Evolutionary conservation across 495 filamentous ascomycete genomes (phyloP), one percentile per base, ranked within the genome.

Genomic region (Penicillium fimorum): DNA sequence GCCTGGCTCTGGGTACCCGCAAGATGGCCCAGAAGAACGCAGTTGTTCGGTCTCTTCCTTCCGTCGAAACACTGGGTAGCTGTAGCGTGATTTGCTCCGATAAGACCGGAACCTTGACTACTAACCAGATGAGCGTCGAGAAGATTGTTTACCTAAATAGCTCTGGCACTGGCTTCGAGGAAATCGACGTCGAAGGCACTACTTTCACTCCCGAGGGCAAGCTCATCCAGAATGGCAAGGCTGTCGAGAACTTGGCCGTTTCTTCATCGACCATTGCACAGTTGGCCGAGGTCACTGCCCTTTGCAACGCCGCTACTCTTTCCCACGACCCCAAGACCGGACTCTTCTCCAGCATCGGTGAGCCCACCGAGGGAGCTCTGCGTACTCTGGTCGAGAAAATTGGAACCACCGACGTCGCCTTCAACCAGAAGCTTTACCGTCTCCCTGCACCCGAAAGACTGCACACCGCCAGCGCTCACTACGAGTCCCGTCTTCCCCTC

Each of bases 1-100:
- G 95, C 69, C 76, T 98, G 49, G 94, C 94, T 58, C 80, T 98
- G 24, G 94, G 94, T 55, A 97, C 95, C 15, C 85, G 93, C 47
- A 97, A 94, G 77, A 98, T 98, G 94, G 95, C 94, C 25, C 89
- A 91, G 35, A 97, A 96, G 78, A 97, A 97, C 64, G 94, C 94
- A 15, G 93, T 98, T 35, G 94, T 98, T 44, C 82, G 94, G 65
- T 97, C 90, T 66, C 79, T 98, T 55, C 95, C 94, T 18, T 97
- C 95, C 8, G 94, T 98, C 54, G 95, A 99, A 74, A 99, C 95
- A 11, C 78, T 99, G 38, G 95, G 95, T 65, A 97, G 95, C 81
- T 99, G 95, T 80, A 97, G 94, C 66, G 92, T 99, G 52, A 96
- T 99, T 68, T 99, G 95, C 77, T 99, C 95, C n/a, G 95, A 99